Evolutionary conservation across 2,329 filamentous ascomycete species (phyloP).

Genomic region (Trichophyton schoenleinii): DNA sequence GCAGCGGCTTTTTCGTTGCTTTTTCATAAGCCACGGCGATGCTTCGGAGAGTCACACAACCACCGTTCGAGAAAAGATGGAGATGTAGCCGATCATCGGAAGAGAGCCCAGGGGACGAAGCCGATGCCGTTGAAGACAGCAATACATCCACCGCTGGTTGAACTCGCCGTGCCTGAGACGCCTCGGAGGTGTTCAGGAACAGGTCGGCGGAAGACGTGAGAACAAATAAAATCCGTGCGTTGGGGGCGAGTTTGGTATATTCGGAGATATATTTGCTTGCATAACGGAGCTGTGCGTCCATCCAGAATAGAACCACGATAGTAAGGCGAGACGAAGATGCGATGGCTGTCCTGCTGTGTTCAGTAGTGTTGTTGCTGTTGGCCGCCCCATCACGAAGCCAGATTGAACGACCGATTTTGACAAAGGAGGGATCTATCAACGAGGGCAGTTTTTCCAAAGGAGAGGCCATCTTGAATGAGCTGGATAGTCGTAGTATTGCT

Average conservation of each 20-base stretch:
- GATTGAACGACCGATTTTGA: conserved; percentile 26
- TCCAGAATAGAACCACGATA: conserved; percentile 39
- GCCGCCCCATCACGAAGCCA: conserved; percentile 25
- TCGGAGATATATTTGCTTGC: conserved; percentile 37
- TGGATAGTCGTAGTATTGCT: not conserved
- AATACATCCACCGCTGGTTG: conserved; percentile 27
- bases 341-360: conserved; percentile 4
- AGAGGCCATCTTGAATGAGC: not conserved
- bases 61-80: conserved; percentile 42
- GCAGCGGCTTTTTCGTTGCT: conserved; percentile 24
- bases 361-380: not conserved
- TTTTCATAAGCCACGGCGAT: conserved; percentile 29
- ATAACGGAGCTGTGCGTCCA: conserved; percentile 34
- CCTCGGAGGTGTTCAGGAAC: conserved; percentile 17
- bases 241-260: conserved; percentile 34
- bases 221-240: conserved; percentile 33
- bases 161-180: conserved; percentile 20
- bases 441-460: not conserved
- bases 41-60: conserved; percentile 28
- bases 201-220: conserved; percentile 26
- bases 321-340: conserved; percentile 16
- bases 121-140: conserved; percentile 13
- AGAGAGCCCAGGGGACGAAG: conserved; percentile 5
- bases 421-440: conserved; percentile 18
- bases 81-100: conserved; percentile 23